phyloP scores from a whole-genome alignment of 768 basidiomycete genomes.

The Hygrocybe punicea region DNA sequence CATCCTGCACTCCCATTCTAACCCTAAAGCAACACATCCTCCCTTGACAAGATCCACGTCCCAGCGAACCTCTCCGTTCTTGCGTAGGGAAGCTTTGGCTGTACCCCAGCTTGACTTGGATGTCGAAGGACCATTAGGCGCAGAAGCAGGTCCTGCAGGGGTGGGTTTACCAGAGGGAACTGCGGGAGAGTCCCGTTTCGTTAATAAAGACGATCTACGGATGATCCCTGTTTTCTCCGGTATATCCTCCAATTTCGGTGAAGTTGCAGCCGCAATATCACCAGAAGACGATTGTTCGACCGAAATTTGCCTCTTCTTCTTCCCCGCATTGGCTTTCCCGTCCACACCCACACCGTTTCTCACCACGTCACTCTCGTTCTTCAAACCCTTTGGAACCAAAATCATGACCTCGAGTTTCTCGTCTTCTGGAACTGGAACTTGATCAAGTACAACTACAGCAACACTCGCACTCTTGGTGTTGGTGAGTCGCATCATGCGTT shows the following conservation, averaged over 20 bases:
- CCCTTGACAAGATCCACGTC: constrained; percentile 5
- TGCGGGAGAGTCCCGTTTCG: constrained; percentile 3
- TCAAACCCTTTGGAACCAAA: neutral
- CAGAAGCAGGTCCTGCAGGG: too few species aligned
- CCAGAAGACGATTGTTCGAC: neutral
- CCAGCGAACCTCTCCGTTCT: constrained; percentile 1
- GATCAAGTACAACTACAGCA: constrained; percentile 2
- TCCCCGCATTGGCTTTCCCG: neutral
- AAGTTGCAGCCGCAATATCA: neutral
- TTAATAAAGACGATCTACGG: neutral
- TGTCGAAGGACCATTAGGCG: neutral
- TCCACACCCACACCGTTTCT: neutral
- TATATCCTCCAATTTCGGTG: neutral
- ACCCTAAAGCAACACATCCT: constrained; percentile 1
- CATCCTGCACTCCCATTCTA: constrained; percentile 7
- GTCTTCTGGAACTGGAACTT: constrained; percentile 2
- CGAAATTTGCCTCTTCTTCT: neutral
- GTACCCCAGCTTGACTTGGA: constrained; percentile 1
- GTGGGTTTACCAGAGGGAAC: neutral
- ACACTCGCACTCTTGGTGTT: constrained; percentile 1
- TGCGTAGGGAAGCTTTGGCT: neutral
- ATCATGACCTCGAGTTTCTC: neutral
- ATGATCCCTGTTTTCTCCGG: neutral
- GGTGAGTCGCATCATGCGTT: constrained; percentile 5
- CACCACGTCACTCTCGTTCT: constrained; percentile 2